These are phyloP conservation scores for Pachysandra terminalis DNA, from an alignment of 164 flowering plant genomes.

Conservation along the genomic window DNA sequence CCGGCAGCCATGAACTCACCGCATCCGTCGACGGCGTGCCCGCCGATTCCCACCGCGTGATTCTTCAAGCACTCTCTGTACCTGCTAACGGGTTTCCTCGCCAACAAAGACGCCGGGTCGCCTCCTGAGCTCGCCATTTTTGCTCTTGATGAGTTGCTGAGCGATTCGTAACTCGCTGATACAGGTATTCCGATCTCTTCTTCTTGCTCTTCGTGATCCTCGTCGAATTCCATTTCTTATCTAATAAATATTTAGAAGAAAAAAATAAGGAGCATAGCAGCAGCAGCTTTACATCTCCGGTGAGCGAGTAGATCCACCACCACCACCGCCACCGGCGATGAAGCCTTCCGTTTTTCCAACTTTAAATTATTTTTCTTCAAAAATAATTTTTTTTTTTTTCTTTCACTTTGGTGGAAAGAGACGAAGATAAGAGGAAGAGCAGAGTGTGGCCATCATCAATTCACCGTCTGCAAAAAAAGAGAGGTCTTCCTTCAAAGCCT, in stretches of 20 bases:
- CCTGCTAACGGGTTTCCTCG: constrained; percentile 2
- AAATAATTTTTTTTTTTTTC: too few relatives aligned
- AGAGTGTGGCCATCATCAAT: constrained; percentile 28
- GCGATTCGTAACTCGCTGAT: constrained; percentile 16
- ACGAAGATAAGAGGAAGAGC: constrained; percentile 25
- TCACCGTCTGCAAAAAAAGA: constrained; percentile 19
- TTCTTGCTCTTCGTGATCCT: constrained; percentile 43
- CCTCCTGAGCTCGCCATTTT: constrained; percentile 10
- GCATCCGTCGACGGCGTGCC: constrained; percentile 71
- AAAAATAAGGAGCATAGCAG: background rate
- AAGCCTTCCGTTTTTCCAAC: background rate
- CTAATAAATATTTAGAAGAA: background rate
- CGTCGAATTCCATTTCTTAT: constrained; percentile 41
- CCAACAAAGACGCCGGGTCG: background rate
- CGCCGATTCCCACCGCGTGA: constrained; percentile 66
- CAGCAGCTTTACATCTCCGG: background rate
- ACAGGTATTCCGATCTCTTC: constrained; percentile 28
- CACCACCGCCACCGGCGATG: constrained; percentile 3
- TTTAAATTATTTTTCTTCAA: background rate
- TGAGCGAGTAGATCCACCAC: background rate
- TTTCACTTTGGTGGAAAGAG: background rate
- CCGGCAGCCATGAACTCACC: constrained; percentile 74
- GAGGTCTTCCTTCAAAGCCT: constrained; percentile 4
- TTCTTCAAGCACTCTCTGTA: constrained; percentile 69
- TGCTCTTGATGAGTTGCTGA: constrained; percentile 2